Base-by-base conservation (phyloP, 1,139 yeast genomes). In the Taphrina wiesneri region DNA sequence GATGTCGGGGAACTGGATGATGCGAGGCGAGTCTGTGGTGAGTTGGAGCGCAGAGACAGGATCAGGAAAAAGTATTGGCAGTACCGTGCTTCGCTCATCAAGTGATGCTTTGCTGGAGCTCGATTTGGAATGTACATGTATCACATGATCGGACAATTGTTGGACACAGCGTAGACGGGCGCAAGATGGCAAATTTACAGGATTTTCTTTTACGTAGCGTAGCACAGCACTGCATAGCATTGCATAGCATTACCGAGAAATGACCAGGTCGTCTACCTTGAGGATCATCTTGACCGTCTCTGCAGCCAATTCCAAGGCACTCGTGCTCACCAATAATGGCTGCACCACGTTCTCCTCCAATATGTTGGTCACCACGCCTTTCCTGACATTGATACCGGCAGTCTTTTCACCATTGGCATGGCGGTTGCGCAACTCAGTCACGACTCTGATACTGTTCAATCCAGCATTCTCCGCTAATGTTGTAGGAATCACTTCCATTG, bases 391-490 rank as follows among this genome's bases (percentile, higher is more conserved):
- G 70, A 93, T 91, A 67, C 99, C 99, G n/a, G 97, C 96, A 74
- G 90, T 87, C 72, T 81, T 83, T 77, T 92, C 97, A 66, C 98
- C 98, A 70, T 82, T 82, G 74, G 88, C 97, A 76, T 95, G 99
- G 77, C 88, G 86, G 75, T 89, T 88, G 77, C 97, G 88, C 73
- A 93, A 83, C 71, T 95, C 99, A 19, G 99, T 93, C 49, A 93
- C 96, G 60, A 95, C 96, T 72, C 90, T 89, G 73, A 95, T 90
- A 70, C 97, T 91, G 77, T 93, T 91, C 76, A 93, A 80, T 68
- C 99, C 99, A 17, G 99, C 98, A 76, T 93, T 95, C 78, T 95
- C 99, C 9, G 99, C 98, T 71, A 93, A 82, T 1, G 99, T 95
- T 2, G 97, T 90, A 71, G 99, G 99, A 70, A 93, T 90, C 51